Base-by-base conservation (phyloP, 148 eudicot species). In the Persicaria maculosa region DNA sequence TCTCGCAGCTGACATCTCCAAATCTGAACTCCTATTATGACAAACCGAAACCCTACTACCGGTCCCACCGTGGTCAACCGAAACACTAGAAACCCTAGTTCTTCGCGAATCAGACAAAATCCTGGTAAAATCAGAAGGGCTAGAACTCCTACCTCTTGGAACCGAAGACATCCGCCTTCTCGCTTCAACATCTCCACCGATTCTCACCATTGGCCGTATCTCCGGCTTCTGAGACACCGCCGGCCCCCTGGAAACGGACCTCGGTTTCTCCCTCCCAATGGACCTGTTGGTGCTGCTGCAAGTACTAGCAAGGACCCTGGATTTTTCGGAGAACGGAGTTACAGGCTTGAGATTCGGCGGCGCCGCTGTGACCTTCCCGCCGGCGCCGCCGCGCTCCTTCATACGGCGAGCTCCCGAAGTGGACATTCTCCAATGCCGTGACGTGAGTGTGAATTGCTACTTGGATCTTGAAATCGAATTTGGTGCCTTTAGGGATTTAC, bases 81-180 rank as follows among this genome's bases (percentile, higher is more conserved):
- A 64, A 73, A 72, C 87, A 64, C 67, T 72, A 72, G 19, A 71
- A 79, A 78, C 82, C 84, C 82, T 86, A 76, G 43, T 61, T 54
- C 80, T 88, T 9, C 90, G 62, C 83, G 85, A 50, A 91, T 89
- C 97, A 22, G 88, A 80, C 71, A 85, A 73, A 72, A 70, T 77
- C 45, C 84, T 74, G 67, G 57, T 78, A 70, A 86, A 87, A 48
- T 89, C 90, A 86, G 77, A 85, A 43, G 98, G 98, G n/a, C 95
- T 91, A 77, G 93, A 77, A 52, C 93, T 86, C 77, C 98, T 91
- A 82, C 97, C 95, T 86, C 94, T 86, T 4, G 90, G 89, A 58
- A 76, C 85, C 20, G 92, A 85, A 72, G 85, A 80, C 78, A 76
- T 10, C 45, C 82, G 75, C 68, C 77, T 67, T 44, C 83, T 78